Evolutionary conservation across 179 eudicot species (phyloP), one percentile per base, ranked within the genome.

Genomic region (Patellifolia procumbens): DNA sequence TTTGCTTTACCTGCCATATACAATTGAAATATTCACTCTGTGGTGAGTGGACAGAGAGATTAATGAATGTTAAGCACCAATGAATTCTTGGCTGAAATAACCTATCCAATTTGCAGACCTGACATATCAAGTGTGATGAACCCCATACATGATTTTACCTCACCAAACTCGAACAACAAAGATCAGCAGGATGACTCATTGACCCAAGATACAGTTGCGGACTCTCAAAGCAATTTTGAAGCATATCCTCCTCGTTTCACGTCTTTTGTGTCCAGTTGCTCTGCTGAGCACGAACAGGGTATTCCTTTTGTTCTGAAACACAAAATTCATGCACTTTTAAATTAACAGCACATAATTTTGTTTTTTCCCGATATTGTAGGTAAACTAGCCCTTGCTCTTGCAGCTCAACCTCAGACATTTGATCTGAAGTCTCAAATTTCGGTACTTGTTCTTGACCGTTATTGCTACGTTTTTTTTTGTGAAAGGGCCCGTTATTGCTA

Each of bases 181-280:
- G 83, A 67, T 75, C 39, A 74, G 80, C 83, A 84, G 73, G 73
- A n/a, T n/a, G n/a, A 72, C 10, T 46, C 83, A 69, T 75, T 37
- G 55, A 65, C 82, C 17, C 82, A 64, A 28, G 83, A 79, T 39
- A 26, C 51, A 49, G 49, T 51, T 28, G 46, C 62, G 59, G 76
- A 87, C 72, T 76, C 78, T 81, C 88, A 79, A 65, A 73, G 75
- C 80, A 68, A 66, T 64, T 73, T 72, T 65, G 76, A 80, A 10
- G 81, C 78, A 8, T 79, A 87, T 80, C 97, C 98, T 77, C 97
- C 93, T 32, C 85, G 93, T 74, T 93, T 93, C 85, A 85, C 87
- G 1, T 84, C 97, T 22, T 83, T 92, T 59, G 76, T 94, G 84
- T 87, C 83, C 78, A 85, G 80, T 81, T 88, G 89, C 78, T 77